phyloP scores from a whole-genome alignment of 2,329 filamentous ascomycete genomes.

The Leptodontidium sp. region DNA sequence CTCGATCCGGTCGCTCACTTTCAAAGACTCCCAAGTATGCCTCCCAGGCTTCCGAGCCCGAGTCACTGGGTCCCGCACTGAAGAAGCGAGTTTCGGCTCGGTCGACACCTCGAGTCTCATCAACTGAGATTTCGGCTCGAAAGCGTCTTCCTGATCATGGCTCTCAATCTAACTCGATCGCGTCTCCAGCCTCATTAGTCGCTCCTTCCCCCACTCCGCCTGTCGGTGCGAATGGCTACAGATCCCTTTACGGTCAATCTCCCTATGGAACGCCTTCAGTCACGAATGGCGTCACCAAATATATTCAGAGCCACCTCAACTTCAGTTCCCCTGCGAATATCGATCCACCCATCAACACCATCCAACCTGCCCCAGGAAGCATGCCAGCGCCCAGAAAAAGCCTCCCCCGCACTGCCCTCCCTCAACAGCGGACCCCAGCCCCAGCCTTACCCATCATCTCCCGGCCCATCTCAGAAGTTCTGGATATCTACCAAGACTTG shows the following conservation, averaged over 20 bases:
- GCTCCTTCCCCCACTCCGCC: conserved; percentile 5
- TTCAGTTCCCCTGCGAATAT: not conserved
- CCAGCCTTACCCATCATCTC: conserved; percentile 1
- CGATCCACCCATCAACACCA: conserved; percentile 10
- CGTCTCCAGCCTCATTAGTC: not conserved
- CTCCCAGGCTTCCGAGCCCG: conserved; percentile 5
- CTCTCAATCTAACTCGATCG: not conserved
- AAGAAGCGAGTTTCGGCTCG: conserved; percentile 19
- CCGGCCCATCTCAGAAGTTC: conserved; percentile 12
- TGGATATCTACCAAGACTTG: not conserved
- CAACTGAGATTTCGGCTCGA: not conserved
- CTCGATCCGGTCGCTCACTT: conserved; percentile 13
- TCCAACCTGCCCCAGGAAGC: conserved; percentile 15
- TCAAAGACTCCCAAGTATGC: conserved; percentile 9
- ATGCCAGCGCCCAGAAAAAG: conserved; percentile 6
- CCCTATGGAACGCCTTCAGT: conserved; percentile 11
- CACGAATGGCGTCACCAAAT: not conserved
- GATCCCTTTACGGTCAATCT: conserved; percentile 5
- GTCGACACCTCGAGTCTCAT: conserved; percentile 13
- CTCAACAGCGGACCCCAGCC: conserved; percentile 1
- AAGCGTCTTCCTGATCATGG: conserved; percentile 16
- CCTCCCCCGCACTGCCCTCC: conserved; percentile 8
- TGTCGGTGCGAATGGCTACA: conserved; percentile 8
- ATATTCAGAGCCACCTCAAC: conserved; percentile 4
- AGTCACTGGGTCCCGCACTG: conserved; percentile 15